Conservation (phyloP, 179 eudicot species). For the Sideroxylon spinosum region DNA sequence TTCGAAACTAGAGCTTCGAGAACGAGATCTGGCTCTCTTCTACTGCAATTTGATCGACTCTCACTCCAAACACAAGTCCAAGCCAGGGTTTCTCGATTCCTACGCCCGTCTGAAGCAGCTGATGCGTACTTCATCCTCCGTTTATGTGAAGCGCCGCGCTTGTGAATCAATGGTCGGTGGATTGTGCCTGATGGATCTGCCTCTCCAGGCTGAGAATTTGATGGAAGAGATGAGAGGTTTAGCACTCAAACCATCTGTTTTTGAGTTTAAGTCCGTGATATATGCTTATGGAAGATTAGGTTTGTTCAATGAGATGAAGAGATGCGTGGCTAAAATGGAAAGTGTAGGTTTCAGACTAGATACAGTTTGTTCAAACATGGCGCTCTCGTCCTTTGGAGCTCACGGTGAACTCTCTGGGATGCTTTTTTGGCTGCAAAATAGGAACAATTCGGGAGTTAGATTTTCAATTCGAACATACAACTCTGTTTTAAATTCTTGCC, state of each 20-base stretch:
- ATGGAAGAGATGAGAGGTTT: slow-evolving; percentile 41
- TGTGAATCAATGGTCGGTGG: slow-evolving; percentile 60
- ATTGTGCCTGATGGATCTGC: slow-evolving; percentile 52
- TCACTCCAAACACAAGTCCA: slow-evolving; percentile 48
- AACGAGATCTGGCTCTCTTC: slow-evolving; percentile 58
- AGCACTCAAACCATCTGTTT: slow-evolving; percentile 43
- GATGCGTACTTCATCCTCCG: slow-evolving; percentile 41
- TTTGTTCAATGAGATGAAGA: slow-evolving; percentile 57
- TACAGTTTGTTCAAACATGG: slow-evolving; percentile 67
- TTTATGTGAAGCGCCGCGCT: slow-evolving; percentile 45
- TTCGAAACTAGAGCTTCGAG: slow-evolving; percentile 31
- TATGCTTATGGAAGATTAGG: slow-evolving; percentile 66
- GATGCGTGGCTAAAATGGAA: slow-evolving; percentile 50
- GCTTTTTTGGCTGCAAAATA: slow-evolving; percentile 50
- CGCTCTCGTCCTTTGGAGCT: slow-evolving; percentile 60
- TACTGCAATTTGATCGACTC: slow-evolving; percentile 53
- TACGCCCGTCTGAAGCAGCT: slow-evolving; percentile 32
- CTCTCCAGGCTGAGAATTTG: slow-evolving; percentile 57
- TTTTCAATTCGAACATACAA: slow-evolving; percentile 65
- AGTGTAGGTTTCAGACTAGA: slow-evolving; percentile 48
- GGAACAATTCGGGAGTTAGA: slow-evolving; percentile 32
- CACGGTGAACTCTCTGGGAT: slow-evolving; percentile 41
- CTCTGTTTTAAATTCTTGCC: slow-evolving; percentile 64
- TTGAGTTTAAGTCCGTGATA: slow-evolving; percentile 54
- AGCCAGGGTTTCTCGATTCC: slow-evolving; percentile 37